These are phyloP conservation scores for Backusella sp. DNA, from an alignment of 192 early-diverging fungal species.

Conservation along the genomic window DNA sequence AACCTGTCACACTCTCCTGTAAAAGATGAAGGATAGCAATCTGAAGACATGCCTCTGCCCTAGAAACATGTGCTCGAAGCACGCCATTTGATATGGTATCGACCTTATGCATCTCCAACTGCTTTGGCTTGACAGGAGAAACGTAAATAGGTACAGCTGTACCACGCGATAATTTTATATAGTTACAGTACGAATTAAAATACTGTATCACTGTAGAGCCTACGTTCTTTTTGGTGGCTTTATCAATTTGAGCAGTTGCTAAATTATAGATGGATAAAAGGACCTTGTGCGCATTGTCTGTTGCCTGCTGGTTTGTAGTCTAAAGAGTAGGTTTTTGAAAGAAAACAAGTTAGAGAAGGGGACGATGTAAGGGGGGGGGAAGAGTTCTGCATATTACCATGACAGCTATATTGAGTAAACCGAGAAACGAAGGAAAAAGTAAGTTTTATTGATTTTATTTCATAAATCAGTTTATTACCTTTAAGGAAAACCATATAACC, in stretches of 20 bases:
- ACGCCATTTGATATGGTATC: constrained; percentile 31
- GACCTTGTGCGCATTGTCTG: constrained; percentile 22
- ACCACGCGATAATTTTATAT: constrained; percentile 13
- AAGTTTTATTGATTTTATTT: neutral
- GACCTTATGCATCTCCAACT: constrained; percentile 1
- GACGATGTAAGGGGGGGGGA: constrained; percentile 36
- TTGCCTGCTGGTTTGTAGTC: constrained; percentile 44
- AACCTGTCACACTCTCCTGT: constrained; percentile 24
- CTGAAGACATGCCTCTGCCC: constrained; percentile 28
- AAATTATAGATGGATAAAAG: constrained; percentile 19
- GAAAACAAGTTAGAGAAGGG: constrained; percentile 35
- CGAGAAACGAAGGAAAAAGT: neutral
- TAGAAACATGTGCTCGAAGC: constrained; percentile 27
- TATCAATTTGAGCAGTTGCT: constrained; percentile 28
- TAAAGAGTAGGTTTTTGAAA: neutral
- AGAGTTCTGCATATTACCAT: neutral
- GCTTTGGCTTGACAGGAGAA: neutral
- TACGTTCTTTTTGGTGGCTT: constrained; percentile 19
- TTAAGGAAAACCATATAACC: constrained; percentile 54
- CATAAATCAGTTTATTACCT: constrained; percentile 28
- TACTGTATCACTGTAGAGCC: constrained; percentile 35
- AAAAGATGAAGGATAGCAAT: constrained; percentile 27
- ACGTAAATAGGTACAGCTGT: constrained; percentile 25
- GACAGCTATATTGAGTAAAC: neutral
- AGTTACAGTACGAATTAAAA: constrained; percentile 37